Evolutionary conservation across 768 basidiomycete genomes (phyloP), one percentile per base, ranked within the genome.

Genomic region (Boletus sp.): DNA sequence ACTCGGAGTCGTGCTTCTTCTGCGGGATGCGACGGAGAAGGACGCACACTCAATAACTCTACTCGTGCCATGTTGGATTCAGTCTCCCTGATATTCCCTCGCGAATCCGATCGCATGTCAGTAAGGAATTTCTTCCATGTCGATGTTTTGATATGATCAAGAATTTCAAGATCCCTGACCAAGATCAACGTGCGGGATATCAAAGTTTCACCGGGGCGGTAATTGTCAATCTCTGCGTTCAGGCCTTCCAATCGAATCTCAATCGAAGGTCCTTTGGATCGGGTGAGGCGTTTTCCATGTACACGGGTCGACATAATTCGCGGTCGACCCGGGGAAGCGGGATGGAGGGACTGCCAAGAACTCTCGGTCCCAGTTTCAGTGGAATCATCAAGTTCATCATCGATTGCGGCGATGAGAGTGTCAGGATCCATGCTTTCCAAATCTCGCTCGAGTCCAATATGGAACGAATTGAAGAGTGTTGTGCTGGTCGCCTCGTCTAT

Each of bases 51-150:
- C 47, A 80, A 79, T 47, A 98, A 71, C 67, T 96, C 93, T 8
- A 95, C 75, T 29, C 88, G 84, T n/a, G 92, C 86, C 96, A 99
- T 98, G 65, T 91, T 84, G 6, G 94, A 95, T 48, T 84, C 92
- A 5, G 91, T 94, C 74, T 97, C 94, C 35, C 94, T 83, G 12
- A 94, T 76, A 67, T 95, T 92, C 0, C 96, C 96, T 54, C 83
- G 83, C 15, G 90, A 86, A 73, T 96, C 94, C 7, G 89, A 80
- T 39, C 89, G 83, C 67, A 97, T 78, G 52, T 85, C 84, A 4
- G 94, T 95, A 57, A 99, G 75, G 71, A 99, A 98, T 71, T 96
- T 98, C 75, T 87, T 90, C 97, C 97, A 99, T 0, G 97, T 98
- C 9, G 94, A 98, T 0, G 94, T 95, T 77, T 92, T 94, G 78